Evolutionary conservation across 2,329 filamentous ascomycete species (phyloP).

Genomic region (Fusarium bactridioides): DNA sequence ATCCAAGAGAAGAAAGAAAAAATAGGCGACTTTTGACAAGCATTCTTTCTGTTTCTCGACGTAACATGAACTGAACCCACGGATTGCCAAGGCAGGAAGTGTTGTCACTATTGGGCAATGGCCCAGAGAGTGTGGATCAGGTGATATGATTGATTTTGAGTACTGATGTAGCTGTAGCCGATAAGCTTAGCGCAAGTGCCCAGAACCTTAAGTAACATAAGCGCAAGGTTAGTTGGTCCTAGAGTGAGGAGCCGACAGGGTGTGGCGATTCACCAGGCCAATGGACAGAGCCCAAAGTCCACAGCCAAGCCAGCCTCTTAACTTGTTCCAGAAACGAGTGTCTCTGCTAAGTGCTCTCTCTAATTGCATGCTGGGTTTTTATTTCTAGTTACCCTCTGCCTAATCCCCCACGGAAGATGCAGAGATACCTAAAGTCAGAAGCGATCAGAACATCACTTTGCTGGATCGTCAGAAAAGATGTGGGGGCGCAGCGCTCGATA

Average conservation of each 20-base stretch:
- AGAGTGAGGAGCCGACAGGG: slow-evolving; percentile 8
- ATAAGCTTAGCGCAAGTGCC: slow-evolving; percentile 39
- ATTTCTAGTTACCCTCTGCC: neutral
- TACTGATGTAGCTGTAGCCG: neutral
- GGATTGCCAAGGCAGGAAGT: slow-evolving; percentile 12
- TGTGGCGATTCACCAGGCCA: slow-evolving; percentile 11
- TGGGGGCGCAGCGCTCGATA: neutral
- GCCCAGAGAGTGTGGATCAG: neutral
- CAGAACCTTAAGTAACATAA: slow-evolving; percentile 37
- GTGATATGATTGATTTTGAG: slow-evolving; percentile 8
- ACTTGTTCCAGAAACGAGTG: slow-evolving; percentile 26
- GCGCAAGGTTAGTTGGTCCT: slow-evolving; percentile 25
- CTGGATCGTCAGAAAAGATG: neutral
- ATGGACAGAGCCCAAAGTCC: slow-evolving; percentile 3
- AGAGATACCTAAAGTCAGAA: neutral
- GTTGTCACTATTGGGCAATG: slow-evolving; percentile 22
- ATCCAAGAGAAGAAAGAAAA: neutral
- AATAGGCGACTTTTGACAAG: slow-evolving; percentile 1
- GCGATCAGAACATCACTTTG: slow-evolving; percentile 1
- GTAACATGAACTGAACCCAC: slow-evolving; percentile 2
- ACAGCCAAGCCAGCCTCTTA: slow-evolving; percentile 22
- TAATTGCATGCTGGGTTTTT: neutral
- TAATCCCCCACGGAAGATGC: slow-evolving; percentile 8
- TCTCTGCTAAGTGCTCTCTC: neutral
- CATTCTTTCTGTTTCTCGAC: neutral